A percentile compares a stretch with the other conserved stretches of the same genome.
Conservation (phyloP, 1,284 basidiomycete genomes). For the Thecaphora thlaspeos region DNA sequence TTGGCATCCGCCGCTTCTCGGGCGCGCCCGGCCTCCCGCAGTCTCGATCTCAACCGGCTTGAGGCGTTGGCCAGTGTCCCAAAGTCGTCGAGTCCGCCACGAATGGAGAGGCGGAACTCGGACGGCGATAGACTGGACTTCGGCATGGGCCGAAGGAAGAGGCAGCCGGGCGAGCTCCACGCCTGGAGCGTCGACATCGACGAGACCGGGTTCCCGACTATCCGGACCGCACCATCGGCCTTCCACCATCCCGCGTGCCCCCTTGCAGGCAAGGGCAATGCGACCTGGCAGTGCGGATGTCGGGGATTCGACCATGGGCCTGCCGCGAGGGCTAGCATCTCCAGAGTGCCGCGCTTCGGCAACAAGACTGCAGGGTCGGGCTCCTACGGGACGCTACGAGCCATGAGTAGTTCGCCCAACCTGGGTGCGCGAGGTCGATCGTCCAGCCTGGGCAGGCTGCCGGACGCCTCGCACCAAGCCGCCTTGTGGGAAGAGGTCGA, state of each 20-base stretch:
- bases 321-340: background rate
- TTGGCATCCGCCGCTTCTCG: too few species aligned
- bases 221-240: slow-evolving; percentile 20
- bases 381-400: background rate
- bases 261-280: slow-evolving; percentile 27
- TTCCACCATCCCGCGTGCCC: slow-evolving; percentile 24
- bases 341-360: background rate
- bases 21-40: background rate
- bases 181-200: slow-evolving; percentile 35
- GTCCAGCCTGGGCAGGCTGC: slow-evolving; percentile 11
- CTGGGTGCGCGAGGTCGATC: slow-evolving; percentile 6
- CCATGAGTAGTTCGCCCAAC: slow-evolving; percentile 6
- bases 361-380: background rate
- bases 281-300: slow-evolving; percentile 35
- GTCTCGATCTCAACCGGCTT: background rate
- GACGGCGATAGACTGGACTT: slow-evolving; percentile 14
- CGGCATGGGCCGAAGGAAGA: slow-evolving; percentile 14
- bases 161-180: slow-evolving; percentile 24
- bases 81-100: slow-evolving; percentile 1
- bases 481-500: slow-evolving; percentile 27
- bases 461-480: slow-evolving; percentile 15
- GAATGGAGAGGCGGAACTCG: slow-evolving; percentile 19
- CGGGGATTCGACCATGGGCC: slow-evolving; percentile 1
- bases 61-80: background rate
- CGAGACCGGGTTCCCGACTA: slow-evolving; percentile 19